Evolutionary conservation across 2,329 filamentous ascomycete species (phyloP).

Genomic region (Epichloe baconii): DNA sequence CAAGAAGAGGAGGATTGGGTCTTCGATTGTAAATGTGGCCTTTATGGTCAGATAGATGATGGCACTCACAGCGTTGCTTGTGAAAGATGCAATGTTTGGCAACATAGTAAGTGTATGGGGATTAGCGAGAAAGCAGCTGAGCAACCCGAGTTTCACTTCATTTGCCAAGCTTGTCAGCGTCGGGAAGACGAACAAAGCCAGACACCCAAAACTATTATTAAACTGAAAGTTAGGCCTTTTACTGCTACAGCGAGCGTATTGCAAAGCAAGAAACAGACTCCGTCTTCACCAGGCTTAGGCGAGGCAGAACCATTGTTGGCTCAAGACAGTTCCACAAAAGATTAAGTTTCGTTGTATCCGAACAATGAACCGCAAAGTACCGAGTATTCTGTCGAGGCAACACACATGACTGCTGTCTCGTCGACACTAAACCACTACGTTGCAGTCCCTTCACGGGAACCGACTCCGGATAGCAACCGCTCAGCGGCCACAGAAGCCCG

Average conservation of each 20-base stretch:
- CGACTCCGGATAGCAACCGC: neutral
- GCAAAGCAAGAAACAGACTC: neutral
- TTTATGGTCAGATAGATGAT: conserved; percentile 87
- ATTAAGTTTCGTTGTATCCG: neutral
- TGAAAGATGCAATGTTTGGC: conserved; percentile 90
- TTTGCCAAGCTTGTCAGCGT: conserved; percentile 66
- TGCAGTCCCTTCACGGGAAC: neutral
- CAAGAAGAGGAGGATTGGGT: conserved; percentile 77
- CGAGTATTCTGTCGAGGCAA: neutral
- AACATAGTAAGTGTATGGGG: conserved; percentile 84
- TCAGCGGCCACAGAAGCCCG: neutral
- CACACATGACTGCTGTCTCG: neutral
- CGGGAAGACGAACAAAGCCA: conserved; percentile 54
- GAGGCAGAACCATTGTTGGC: neutral
- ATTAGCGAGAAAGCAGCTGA: conserved; percentile 71
- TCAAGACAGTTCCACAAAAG: neutral
- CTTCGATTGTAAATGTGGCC: conserved; percentile 87
- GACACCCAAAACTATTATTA: conserved; percentile 36
- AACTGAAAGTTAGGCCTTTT: conserved; percentile 31
- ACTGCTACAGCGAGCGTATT: conserved; percentile 7
- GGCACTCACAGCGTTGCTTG: conserved; percentile 89
- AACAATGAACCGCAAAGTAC: neutral
- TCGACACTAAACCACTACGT: neutral
- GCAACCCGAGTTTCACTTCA: conserved; percentile 71
- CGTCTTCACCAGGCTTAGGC: neutral